Percentiles rank a stretch among this genome's conserved stretches.
Conservation (phyloP, 2,329 filamentous ascomycete species). For the Arthrinium puccinioides region DNA sequence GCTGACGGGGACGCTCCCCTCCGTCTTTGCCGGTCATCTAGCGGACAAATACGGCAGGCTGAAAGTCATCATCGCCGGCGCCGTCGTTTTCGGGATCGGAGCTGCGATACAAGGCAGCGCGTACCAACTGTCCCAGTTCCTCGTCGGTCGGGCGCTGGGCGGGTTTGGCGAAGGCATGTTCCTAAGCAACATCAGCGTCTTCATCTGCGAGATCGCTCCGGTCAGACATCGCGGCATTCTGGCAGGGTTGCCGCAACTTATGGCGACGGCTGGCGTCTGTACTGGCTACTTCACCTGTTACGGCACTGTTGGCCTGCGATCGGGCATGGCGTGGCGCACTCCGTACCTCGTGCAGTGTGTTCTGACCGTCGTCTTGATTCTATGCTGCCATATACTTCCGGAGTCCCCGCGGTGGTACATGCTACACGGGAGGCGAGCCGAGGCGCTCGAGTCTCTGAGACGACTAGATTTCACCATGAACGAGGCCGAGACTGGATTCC, state of each 20-base stretch:
- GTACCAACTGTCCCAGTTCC: slow-evolving; percentile 39
- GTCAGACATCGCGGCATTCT: slow-evolving; percentile 40
- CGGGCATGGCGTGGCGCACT: slow-evolving; percentile 46
- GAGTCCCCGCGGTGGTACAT: slow-evolving; percentile 53
- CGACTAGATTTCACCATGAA: slow-evolving; percentile 33
- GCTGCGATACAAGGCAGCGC: slow-evolving; percentile 44
- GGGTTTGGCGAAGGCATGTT: slow-evolving; percentile 54
- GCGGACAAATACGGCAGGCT: slow-evolving; percentile 43
- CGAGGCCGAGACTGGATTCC: slow-evolving; percentile 40
- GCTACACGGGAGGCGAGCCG: slow-evolving; percentile 33
- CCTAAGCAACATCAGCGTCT: slow-evolving; percentile 48
- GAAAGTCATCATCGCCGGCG: slow-evolving; percentile 36
- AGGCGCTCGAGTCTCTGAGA: slow-evolving; percentile 35
- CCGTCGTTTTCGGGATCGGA: slow-evolving; percentile 44
- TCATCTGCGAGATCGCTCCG: slow-evolving; percentile 56
- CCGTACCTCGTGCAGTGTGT: slow-evolving; percentile 43
- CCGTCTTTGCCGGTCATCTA: slow-evolving; percentile 49
- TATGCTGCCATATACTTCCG: slow-evolving; percentile 35
- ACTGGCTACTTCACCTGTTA: slow-evolving; percentile 55
- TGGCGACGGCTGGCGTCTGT: slow-evolving; percentile 41
- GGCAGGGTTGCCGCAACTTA: slow-evolving; percentile 44
- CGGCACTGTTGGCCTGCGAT: slow-evolving; percentile 37
- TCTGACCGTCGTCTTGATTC: slow-evolving; percentile 30
- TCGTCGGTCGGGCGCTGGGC: slow-evolving; percentile 46
- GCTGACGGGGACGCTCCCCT: slow-evolving; percentile 48